Conservation (phyloP, 352 stramenopile species). For the Phytophthora rubi region DNA sequence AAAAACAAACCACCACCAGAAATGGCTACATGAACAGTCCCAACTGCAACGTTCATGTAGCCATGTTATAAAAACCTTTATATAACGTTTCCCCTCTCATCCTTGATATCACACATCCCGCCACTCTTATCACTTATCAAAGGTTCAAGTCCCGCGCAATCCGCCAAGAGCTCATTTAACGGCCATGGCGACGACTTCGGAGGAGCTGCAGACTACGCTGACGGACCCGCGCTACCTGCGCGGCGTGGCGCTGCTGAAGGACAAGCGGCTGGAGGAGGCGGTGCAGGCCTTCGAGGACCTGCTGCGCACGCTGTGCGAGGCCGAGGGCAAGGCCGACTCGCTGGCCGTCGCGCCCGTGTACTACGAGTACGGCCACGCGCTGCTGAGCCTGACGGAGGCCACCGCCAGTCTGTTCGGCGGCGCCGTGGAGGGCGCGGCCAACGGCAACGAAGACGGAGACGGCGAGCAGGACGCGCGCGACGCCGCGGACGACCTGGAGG, state of each 20-base stretch:
- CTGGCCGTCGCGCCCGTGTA: conserved; percentile 74
- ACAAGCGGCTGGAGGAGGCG: conserved; percentile 84
- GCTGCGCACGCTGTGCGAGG: conserved; percentile 83
- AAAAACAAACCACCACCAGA: no score
- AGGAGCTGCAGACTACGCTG: conserved; percentile 61
- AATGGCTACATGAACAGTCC: no score
- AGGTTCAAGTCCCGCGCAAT: conserved; percentile 11
- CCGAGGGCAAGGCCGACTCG: conserved; percentile 72
- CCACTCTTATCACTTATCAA: not conserved
- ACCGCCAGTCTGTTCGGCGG: conserved; percentile 69
- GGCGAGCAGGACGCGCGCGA: conserved; percentile 61
- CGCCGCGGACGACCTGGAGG: conserved; percentile 75
- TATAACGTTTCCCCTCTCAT: conserved; percentile 5
- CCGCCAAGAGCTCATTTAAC: not conserved
- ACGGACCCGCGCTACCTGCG: conserved; percentile 78
- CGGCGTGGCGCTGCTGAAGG: conserved; percentile 72
- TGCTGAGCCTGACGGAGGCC: conserved; percentile 75
- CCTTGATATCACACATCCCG: not conserved
- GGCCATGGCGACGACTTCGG: conserved; percentile 19
- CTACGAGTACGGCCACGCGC: conserved; percentile 85
- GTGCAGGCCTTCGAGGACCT: conserved; percentile 79
- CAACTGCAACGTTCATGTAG: conserved; percentile 18
- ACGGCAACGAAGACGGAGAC: conserved; percentile 33
- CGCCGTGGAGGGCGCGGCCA: conserved; percentile 32
- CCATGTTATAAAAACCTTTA: conserved; percentile 21